Base-by-base conservation (phyloP, 306 rosid genomes). In the Crotalaria pallida region DNA sequence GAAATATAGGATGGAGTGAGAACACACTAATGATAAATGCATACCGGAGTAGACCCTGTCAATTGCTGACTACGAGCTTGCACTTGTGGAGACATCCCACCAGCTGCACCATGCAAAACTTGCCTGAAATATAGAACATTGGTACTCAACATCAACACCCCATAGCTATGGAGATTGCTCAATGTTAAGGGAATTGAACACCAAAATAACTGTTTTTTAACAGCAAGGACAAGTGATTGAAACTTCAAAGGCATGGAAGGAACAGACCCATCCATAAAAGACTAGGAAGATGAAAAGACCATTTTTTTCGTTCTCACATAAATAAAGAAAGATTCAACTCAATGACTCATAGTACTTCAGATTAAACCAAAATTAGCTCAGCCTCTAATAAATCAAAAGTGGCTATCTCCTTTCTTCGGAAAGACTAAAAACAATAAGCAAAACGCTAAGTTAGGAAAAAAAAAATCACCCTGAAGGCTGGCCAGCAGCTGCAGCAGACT, bases 61-160 rank as follows among this genome's bases (percentile, higher is more conserved):
- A 91, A 64, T 72, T 87, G 99, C 83, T 89, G 99, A 81, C 79
- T 85, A 58, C 93, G 90, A 55, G 89, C 85, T 86, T 95, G 99
- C 77, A 86, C 93, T 84, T 95, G 99, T 49, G 93, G 88, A 86
- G 96, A 84, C 89, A 95, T 89, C 45, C 91, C 96, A 50, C 96
- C 97, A 21, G 89, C 83, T 60, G 97, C 13, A 65, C 86, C 88
- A 63, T 91, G 99, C 89, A 94, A 79, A 49, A 88, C 96, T 87
- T 90, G 99, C 82, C 99, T 94, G 88, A 65, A 84, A 85, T 71
- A 69, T 72, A 76, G 51, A 51, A 51, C 16, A 26, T 62, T 27
- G 23, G 59, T 47, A 64, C 71, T 19, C 24, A 51, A 70, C 31
- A 10, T 79, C 63, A 82, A 82, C 36, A 83, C 58, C 58, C 73